Evolutionary conservation across 140 eudicot species (phyloP).

Genomic region (Ambrosia hybrid): DNA sequence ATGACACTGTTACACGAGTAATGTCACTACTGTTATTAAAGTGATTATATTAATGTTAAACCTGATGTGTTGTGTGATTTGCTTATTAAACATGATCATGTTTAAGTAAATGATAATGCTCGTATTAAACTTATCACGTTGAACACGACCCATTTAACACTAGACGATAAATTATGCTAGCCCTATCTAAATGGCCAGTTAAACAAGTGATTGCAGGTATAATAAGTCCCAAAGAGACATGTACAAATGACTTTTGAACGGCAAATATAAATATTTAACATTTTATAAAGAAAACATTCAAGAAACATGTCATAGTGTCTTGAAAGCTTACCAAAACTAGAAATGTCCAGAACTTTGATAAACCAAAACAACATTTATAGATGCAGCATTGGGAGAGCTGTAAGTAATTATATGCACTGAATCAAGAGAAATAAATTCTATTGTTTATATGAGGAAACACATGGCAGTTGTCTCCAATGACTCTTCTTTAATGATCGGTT

Average conservation of each 20-base stretch:
- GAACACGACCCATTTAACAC: background rate
- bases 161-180: too few relatives aligned
- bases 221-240: too few relatives aligned
- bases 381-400: constrained; percentile 11
- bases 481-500: constrained; percentile 15
- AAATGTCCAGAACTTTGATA: background rate
- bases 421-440: background rate
- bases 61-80: background rate
- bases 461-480: constrained; percentile 29
- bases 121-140: background rate
- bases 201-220: too few relatives aligned
- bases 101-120: background rate
- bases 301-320: background rate
- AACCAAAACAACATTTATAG: background rate
- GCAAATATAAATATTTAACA: too few relatives aligned
- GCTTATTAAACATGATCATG: background rate
- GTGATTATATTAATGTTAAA: background rate
- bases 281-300: background rate
- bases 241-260: too few relatives aligned
- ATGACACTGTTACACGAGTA: background rate
- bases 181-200: too few relatives aligned
- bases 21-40: background rate
- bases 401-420: background rate
- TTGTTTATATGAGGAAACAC: constrained; percentile 16
- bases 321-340: background rate